These are phyloP conservation scores for Pseudophaeomoniella oleicola DNA, from an alignment of 2,329 filamentous ascomycete species.

Conservation along the genomic window DNA sequence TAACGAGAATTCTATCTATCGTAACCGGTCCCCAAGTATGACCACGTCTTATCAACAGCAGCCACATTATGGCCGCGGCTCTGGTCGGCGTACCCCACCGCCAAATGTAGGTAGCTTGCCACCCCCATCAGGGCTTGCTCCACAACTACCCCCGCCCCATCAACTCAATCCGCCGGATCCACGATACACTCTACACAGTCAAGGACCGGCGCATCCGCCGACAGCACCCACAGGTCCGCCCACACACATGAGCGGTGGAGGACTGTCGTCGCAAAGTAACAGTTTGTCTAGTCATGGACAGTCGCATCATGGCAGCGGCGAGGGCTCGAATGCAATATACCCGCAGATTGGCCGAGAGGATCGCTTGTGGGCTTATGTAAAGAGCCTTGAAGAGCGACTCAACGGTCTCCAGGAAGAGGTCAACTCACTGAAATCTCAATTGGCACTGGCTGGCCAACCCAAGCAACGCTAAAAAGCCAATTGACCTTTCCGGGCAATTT, in stretches of 20 bases:
- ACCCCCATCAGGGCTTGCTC: conserved; percentile 11
- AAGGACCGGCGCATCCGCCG: conserved; percentile 19
- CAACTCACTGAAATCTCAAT: conserved; percentile 22
- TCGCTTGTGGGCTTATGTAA: conserved; percentile 28
- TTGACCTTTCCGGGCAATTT: too few species aligned
- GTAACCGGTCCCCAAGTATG: conserved; percentile 29
- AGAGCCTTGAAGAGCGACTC: conserved; percentile 26
- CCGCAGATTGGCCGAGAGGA: conserved; percentile 15
- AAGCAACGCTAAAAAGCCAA: conserved; percentile 3
- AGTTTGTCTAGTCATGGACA: conserved; percentile 17
- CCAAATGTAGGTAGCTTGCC: conserved; percentile 1
- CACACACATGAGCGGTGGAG: conserved; percentile 18
- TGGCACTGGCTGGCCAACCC: conserved; percentile 13
- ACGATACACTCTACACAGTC: conserved; percentile 26
- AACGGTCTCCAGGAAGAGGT: conserved; percentile 26
- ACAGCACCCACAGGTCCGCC: conserved; percentile 16
- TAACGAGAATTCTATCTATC: conserved; percentile 18
- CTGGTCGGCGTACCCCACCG: conserved; percentile 9
- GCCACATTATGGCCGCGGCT: conserved; percentile 12
- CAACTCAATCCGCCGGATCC: conserved; percentile 26
- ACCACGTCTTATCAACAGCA: conserved; percentile 25
- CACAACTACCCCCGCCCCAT: conserved; percentile 28
- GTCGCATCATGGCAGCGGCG: conserved; percentile 15
- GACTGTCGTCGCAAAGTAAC: conserved; percentile 14
- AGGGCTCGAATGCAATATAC: conserved; percentile 7